Conservation (phyloP, 495 filamentous ascomycete genomes). For the Lepidopterella palustris region DNA sequence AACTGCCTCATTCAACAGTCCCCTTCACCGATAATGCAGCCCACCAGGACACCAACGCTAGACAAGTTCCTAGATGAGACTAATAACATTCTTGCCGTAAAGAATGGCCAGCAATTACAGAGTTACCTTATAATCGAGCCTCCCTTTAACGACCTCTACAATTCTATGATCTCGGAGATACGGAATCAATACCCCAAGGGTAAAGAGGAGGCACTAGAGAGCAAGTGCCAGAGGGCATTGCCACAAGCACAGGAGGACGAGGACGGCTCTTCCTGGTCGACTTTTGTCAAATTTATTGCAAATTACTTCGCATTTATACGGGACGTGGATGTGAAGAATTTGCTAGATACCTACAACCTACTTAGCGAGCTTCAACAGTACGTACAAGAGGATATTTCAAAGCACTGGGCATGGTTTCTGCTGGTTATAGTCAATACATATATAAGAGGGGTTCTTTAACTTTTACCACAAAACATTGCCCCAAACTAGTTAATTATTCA, state of each 20-base stretch:
- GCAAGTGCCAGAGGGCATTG: conserved; percentile 50
- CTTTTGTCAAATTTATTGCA: conserved; percentile 69
- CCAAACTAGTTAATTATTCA: neutral
- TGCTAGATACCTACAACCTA: conserved; percentile 66
- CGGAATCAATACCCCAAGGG: conserved; percentile 47
- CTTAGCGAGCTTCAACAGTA: conserved; percentile 52
- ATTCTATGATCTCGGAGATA: conserved; percentile 59
- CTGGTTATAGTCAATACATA: no score
- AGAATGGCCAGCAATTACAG: conserved; percentile 50
- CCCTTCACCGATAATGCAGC: neutral
- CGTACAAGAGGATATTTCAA: no score
- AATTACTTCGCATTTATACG: conserved; percentile 73
- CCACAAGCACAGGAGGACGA: conserved; percentile 47
- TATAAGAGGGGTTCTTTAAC: no score
- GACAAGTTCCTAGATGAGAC: conserved; percentile 54
- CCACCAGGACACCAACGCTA: conserved; percentile 39
- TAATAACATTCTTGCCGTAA: conserved; percentile 46
- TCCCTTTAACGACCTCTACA: conserved; percentile 58
- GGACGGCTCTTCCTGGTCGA: conserved; percentile 63
- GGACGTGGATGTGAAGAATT: conserved; percentile 66
- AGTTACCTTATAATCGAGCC: conserved; percentile 60
- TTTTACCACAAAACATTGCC: no score
- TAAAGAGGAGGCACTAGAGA: conserved; percentile 50
- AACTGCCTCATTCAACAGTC: neutral
- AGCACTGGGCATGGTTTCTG: no score